phyloP scores from a whole-genome alignment of 768 basidiomycete genomes.

The Termitomyces sp. region DNA sequence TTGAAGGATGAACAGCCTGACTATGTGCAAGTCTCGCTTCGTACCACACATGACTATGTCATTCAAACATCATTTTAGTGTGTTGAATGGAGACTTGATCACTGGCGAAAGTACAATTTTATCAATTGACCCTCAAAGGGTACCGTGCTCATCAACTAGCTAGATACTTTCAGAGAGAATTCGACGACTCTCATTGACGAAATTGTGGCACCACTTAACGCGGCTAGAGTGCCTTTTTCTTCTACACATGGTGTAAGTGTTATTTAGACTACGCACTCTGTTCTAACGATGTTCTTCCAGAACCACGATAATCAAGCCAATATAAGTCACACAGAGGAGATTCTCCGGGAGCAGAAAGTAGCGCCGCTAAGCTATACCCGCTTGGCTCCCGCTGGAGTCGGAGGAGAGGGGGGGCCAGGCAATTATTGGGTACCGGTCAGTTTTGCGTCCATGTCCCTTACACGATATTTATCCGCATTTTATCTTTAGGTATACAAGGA shows the following conservation, averaged over 20 bases:
- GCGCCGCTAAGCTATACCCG: constrained; percentile 63
- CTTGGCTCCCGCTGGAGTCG: constrained; percentile 50
- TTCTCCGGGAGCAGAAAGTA: constrained; percentile 50
- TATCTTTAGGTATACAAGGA: constrained; percentile 29
- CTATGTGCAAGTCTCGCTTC: constrained; percentile 47
- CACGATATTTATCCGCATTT: background rate
- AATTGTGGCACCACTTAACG: constrained; percentile 56
- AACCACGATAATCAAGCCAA: constrained; percentile 73
- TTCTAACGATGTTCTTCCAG: constrained; percentile 23
- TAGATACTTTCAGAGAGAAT: constrained; percentile 64
- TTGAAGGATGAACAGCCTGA: constrained; percentile 57
- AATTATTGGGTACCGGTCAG: constrained; percentile 76
- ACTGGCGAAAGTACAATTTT: constrained; percentile 62
- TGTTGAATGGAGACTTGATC: constrained; percentile 69
- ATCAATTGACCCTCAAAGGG: background rate
- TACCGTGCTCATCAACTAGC: background rate
- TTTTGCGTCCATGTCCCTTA: constrained; percentile 1
- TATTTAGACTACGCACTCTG: background rate
- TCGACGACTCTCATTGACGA: constrained; percentile 60
- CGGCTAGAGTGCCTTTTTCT: constrained; percentile 55
- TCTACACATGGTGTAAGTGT: constrained; percentile 58
- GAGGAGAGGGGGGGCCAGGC: constrained; percentile 56
- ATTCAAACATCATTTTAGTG: constrained; percentile 28
- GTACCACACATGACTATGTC: background rate
- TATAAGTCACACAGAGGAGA: constrained; percentile 65